These are phyloP conservation scores for Solanum aculeatissimum DNA, from an alignment of 305 asterid genomes.

Conservation along the genomic window DNA sequence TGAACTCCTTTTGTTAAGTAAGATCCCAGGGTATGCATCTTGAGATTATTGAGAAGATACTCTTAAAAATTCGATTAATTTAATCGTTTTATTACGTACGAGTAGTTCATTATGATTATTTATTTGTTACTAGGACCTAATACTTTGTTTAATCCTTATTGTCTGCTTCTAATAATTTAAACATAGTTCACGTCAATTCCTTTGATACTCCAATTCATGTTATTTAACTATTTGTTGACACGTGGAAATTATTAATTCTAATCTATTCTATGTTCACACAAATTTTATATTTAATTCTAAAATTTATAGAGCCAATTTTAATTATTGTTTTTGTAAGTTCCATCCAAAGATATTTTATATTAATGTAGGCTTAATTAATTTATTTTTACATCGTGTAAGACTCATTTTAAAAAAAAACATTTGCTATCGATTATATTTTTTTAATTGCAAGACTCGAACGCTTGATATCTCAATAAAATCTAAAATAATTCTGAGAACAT, in stretches of 20 bases:
- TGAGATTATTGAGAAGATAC: not conserved
- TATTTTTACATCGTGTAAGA: not conserved
- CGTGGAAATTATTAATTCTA: not conserved
- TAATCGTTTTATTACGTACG: not conserved
- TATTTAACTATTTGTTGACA: not conserved
- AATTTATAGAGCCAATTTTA: not conserved
- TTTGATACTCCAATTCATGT: not conserved
- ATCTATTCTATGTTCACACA: not conserved
- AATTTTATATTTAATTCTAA: not conserved
- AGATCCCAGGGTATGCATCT: not conserved
- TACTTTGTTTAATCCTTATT: constrained; percentile 8
- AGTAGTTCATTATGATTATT: not conserved
- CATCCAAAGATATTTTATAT: not conserved
- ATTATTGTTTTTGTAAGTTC: not conserved
- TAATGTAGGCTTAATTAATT: not conserved
- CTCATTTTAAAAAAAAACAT: not conserved
- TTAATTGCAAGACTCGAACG: not conserved
- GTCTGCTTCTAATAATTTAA: constrained; percentile 3
- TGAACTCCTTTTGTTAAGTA: not conserved
- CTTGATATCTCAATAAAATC: not conserved
- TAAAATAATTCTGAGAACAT: not conserved
- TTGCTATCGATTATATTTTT: not conserved
- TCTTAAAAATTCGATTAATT: not conserved
- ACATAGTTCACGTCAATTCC: not conserved
- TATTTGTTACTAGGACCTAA: not conserved